These are phyloP conservation scores for Priceomyces fermenticarens DNA, from an alignment of 805 yeast genomes.

Conservation along the genomic window DNA sequence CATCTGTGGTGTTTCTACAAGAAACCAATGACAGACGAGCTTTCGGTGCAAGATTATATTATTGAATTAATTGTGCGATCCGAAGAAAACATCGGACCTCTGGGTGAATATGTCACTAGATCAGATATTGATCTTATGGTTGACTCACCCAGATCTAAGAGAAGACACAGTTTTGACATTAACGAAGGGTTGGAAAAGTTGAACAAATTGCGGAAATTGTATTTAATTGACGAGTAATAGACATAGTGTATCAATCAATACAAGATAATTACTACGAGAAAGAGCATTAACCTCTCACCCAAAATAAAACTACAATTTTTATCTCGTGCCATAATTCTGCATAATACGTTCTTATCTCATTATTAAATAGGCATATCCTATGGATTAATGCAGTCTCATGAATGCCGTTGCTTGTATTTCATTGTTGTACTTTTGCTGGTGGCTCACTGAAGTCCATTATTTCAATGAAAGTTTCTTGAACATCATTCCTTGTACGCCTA, in stretches of 20 bases:
- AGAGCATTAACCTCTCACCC: too few relatives aligned
- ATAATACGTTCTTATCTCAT: too few relatives aligned
- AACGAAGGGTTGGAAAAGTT: conserved; percentile 31
- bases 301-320: too few relatives aligned
- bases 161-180: conserved; percentile 25
- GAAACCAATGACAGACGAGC: conserved; percentile 10
- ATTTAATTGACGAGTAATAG: conserved; percentile 17
- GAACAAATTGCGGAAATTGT: conserved; percentile 32
- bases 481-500: conserved; percentile 54
- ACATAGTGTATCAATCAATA: neutral
- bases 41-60: conserved; percentile 19
- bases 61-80: conserved; percentile 18
- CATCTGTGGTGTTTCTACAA: conserved; percentile 34
- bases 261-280: too few relatives aligned
- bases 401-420: neutral
- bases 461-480: conserved; percentile 68
- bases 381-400: too few relatives aligned
- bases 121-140: conserved; percentile 12
- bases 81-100: conserved; percentile 20
- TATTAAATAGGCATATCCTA: too few relatives aligned
- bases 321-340: too few relatives aligned
- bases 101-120: conserved; percentile 20
- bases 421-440: conserved; percentile 9
- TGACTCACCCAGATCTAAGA: conserved; percentile 9
- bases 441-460: conserved; percentile 71